Conservation (phyloP, 73 alveolate genomes). For the Paramecium pentaurelia region DNA sequence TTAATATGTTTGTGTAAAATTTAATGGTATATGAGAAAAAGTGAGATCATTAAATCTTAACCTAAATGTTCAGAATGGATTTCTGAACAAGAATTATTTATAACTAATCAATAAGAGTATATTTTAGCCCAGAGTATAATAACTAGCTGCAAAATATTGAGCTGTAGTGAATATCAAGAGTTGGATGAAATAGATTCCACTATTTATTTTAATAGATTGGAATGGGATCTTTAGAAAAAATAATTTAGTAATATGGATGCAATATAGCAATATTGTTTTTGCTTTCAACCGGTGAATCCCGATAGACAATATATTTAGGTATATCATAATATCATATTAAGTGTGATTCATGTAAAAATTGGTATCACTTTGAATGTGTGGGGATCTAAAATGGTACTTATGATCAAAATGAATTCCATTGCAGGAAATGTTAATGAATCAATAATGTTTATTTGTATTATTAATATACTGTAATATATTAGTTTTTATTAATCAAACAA, state of each 20-base stretch:
- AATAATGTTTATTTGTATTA: not conserved
- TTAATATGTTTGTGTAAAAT: not conserved
- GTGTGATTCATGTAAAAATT: not conserved
- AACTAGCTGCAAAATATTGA: not conserved
- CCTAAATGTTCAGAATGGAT: not conserved
- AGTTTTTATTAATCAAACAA: not conserved
- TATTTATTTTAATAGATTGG: not conserved
- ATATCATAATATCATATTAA: not conserved
- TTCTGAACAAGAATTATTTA: conserved; percentile 6
- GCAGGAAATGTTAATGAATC: not conserved
- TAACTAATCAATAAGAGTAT: not conserved
- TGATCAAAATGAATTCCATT: not conserved
- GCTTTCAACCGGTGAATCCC: conserved; percentile 10
- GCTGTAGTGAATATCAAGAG: not conserved
- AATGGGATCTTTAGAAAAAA: not conserved
- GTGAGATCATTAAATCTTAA: not conserved
- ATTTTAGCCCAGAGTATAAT: not conserved
- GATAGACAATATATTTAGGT: not conserved
- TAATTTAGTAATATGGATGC: not conserved
- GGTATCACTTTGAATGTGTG: conserved; percentile 1
- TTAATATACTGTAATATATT: not conserved
- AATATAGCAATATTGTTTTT: not conserved
- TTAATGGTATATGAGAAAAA: conserved; percentile 12
- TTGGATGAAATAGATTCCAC: not conserved
- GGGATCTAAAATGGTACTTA: not conserved